Percentiles rank a stretch among this genome's conserved stretches.
phyloP scores from a whole-genome alignment of 148 eudicot species.

The Cornus controversa region DNA sequence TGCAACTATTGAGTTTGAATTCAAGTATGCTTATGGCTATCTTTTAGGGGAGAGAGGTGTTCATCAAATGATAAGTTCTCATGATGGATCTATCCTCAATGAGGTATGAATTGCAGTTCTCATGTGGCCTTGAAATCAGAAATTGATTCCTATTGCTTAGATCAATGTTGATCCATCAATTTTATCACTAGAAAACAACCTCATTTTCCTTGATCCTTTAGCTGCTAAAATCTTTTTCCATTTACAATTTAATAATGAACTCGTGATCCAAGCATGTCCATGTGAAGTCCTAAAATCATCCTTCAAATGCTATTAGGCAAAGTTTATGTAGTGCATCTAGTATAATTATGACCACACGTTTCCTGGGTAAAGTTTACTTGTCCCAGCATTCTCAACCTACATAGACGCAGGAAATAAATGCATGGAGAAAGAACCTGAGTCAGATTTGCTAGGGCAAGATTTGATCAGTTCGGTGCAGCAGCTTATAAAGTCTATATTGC shows the following conservation, averaged over 20 bases:
- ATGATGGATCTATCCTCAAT: slow-evolving; percentile 18
- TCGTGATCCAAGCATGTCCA: neutral
- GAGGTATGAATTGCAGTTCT: slow-evolving; percentile 37
- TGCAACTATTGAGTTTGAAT: slow-evolving; percentile 73
- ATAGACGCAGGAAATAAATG: neutral
- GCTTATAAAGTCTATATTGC: too few species aligned
- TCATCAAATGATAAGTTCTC: slow-evolving; percentile 55
- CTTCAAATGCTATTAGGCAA: neutral
- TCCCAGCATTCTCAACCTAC: neutral
- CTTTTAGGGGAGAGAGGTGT: slow-evolving; percentile 81
- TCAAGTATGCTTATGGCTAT: slow-evolving; percentile 73
- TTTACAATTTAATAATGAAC: neutral
- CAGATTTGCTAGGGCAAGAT: slow-evolving; percentile 3
- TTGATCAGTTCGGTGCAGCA: neutral
- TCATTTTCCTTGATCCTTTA: neutral
- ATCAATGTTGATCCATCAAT: neutral
- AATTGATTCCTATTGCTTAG: neutral
- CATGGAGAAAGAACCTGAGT: neutral
- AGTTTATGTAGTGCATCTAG: neutral
- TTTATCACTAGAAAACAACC: neutral
- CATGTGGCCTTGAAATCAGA: neutral
- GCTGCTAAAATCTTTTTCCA: neutral
- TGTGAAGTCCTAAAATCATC: neutral
- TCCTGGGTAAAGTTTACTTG: neutral
- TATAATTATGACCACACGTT: neutral